A percentile compares a stretch with the other conserved stretches of the same genome.
Evolutionary conservation across 202 grass and related monocot genomes (phyloP).

Genomic region (Zoysia matrella): DNA sequence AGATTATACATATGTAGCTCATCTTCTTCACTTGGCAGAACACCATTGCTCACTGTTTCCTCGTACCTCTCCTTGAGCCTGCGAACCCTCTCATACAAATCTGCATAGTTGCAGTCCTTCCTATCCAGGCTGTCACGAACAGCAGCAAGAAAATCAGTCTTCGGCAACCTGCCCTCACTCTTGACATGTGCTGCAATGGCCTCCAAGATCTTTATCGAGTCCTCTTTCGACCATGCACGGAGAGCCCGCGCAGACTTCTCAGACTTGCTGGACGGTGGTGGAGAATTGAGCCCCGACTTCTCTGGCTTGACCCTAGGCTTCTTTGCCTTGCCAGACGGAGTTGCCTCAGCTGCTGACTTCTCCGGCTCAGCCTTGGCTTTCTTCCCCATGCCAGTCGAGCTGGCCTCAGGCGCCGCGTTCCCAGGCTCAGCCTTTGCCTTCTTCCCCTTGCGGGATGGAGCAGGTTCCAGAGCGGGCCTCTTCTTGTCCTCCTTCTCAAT

Average conservation of each 20-base stretch:
- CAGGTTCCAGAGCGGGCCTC: slow-evolving; percentile 3
- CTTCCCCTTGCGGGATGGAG: slow-evolving; percentile 1
- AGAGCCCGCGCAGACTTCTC: neutral
- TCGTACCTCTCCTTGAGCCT: too few relatives aligned
- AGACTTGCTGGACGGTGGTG: neutral
- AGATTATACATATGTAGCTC: slow-evolving; percentile 35
- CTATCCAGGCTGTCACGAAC: slow-evolving; percentile 36
- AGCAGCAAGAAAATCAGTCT: neutral
- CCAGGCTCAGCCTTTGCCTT: slow-evolving; percentile 6
- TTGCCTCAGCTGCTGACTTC: neutral
- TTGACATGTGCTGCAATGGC: slow-evolving; percentile 38
- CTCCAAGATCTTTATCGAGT: slow-evolving; percentile 55
- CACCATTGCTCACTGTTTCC: slow-evolving; percentile 21
- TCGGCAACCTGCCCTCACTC: slow-evolving; percentile 36
- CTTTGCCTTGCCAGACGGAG: slow-evolving; percentile 9
- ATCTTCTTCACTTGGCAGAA: slow-evolving; percentile 14
- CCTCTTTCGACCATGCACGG: slow-evolving; percentile 43
- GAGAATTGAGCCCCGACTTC: neutral
- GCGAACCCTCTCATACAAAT: slow-evolving; percentile 10
- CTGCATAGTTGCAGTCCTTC: slow-evolving; percentile 20
- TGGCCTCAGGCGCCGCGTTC: neutral
- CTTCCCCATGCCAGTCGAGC: neutral
- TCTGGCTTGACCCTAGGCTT: neutral
- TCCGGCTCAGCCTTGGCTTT: slow-evolving; percentile 22
- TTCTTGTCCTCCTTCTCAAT: slow-evolving; percentile 12